Evolutionary conservation across 2,329 filamentous ascomycete genomes (phyloP).

Genomic region (Teratosphaeria viscida): DNA sequence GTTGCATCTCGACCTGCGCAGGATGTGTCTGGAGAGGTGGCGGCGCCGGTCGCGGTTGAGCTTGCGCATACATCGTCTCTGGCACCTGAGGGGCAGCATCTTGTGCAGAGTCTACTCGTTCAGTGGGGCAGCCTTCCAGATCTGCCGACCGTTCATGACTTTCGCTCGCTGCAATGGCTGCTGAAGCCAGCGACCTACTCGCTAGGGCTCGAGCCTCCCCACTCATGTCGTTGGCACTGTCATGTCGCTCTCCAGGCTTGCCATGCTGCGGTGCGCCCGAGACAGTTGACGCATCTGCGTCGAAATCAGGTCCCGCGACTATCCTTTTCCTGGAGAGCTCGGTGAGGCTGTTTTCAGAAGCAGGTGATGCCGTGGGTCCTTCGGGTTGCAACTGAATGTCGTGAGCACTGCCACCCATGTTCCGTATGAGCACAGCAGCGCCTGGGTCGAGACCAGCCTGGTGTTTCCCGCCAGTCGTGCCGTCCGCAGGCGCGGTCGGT

Average conservation of each 20-base stretch:
- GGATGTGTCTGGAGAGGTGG: neutral
- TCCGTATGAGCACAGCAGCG: neutral
- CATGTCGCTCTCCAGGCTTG: neutral
- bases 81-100: constrained; percentile 9
- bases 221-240: neutral
- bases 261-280: neutral
- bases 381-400: neutral
- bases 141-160: neutral
- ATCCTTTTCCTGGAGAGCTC: neutral
- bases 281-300: neutral
- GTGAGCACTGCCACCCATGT: neutral
- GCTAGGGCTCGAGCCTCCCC: neutral
- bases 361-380: neutral
- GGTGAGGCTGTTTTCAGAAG: neutral
- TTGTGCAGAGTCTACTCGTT: constrained; percentile 13
- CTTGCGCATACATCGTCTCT: neutral
- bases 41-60: neutral
- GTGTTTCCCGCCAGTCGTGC: neutral
- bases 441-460: neutral
- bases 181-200: neutral
- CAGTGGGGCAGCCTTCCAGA: neutral
- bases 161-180: neutral
- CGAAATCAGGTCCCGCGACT: neutral
- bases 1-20: neutral
- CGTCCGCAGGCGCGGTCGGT: neutral